Evolutionary conservation across 2,329 filamentous ascomycete genomes (phyloP).

Genomic region (Rhinocladiella similis): DNA sequence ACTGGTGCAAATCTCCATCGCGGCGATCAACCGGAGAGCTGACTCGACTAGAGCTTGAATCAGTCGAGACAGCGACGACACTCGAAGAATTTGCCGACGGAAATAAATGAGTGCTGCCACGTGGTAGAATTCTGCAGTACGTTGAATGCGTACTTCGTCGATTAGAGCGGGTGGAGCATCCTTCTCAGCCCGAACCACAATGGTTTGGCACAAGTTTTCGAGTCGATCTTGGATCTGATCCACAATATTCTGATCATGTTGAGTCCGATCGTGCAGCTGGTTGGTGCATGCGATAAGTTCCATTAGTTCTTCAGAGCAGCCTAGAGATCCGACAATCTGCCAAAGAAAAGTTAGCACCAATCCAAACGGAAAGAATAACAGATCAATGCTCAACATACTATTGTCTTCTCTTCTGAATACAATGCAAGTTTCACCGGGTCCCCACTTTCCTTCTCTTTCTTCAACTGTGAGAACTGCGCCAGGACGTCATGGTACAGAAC

Average conservation of each 20-base stretch:
- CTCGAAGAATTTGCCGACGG: background rate
- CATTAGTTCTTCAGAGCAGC: slow-evolving; percentile 4
- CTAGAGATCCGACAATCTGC: slow-evolving; percentile 7
- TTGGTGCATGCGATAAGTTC: background rate
- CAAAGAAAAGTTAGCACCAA: background rate
- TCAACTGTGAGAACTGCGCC: background rate
- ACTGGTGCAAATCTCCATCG: slow-evolving; percentile 5
- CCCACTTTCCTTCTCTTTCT: background rate
- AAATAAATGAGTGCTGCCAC: slow-evolving; percentile 6
- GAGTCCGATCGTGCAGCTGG: background rate
- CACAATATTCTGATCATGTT: background rate
- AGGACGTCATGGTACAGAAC: slow-evolving; percentile 3
- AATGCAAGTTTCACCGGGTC: background rate
- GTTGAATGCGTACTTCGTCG: background rate
- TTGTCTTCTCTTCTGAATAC: background rate
- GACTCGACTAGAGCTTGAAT: background rate
- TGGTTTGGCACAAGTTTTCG: background rate
- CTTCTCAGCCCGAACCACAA: background rate
- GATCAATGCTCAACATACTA: background rate
- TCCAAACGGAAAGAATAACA: background rate
- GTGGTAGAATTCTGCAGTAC: slow-evolving; percentile 4
- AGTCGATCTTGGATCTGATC: background rate
- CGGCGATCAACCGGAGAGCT: background rate
- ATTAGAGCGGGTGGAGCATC: background rate
- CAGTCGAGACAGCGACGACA: background rate